Percentiles rank a stretch among this genome's conserved stretches.
These are phyloP conservation scores for Lathyrus sativus DNA, from an alignment of 306 rosid genomes.

Conservation along the genomic window DNA sequence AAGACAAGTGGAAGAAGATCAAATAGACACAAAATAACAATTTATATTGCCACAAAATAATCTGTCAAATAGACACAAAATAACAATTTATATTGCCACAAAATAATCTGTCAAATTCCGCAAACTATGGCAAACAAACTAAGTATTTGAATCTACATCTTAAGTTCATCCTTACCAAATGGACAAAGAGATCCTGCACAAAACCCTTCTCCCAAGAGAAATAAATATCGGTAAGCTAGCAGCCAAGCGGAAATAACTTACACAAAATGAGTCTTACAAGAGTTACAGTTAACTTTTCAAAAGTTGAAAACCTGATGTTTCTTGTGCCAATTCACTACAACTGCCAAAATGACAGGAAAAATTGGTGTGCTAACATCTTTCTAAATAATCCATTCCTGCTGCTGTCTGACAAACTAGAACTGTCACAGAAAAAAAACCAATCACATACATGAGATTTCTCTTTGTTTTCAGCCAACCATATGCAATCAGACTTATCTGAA, in stretches of 20 bases:
- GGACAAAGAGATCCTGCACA: slow-evolving; percentile 27
- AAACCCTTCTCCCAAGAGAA: slow-evolving; percentile 30
- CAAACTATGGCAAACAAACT: slow-evolving; percentile 25
- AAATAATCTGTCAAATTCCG: neutral
- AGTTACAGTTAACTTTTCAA: slow-evolving; percentile 32
- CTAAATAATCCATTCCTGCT: slow-evolving; percentile 35
- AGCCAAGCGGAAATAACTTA: slow-evolving; percentile 17
- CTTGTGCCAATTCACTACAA: slow-evolving; percentile 38
- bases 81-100: too few relatives aligned
- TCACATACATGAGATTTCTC: slow-evolving; percentile 18
- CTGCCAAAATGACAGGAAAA: slow-evolving; percentile 43
- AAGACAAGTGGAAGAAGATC: neutral
- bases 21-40: too few relatives aligned
- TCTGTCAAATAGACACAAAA: too few relatives aligned
- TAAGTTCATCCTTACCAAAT: slow-evolving; percentile 25
- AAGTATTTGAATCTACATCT: slow-evolving; percentile 31
- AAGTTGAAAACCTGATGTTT: slow-evolving; percentile 34
- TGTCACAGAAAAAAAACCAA: slow-evolving; percentile 37
- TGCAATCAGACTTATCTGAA: neutral
- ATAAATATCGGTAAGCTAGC: slow-evolving; percentile 17
- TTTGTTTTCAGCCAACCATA: slow-evolving; percentile 1
- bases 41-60: too few relatives aligned
- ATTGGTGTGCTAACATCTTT: slow-evolving; percentile 38
- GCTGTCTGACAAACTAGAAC: slow-evolving; percentile 42
- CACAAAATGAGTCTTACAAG: slow-evolving; percentile 36